Percentiles rank a stretch among this genome's conserved stretches.
phyloP scores from a whole-genome alignment of 1,284 basidiomycete species.

The Ganoderma multipileum region DNA sequence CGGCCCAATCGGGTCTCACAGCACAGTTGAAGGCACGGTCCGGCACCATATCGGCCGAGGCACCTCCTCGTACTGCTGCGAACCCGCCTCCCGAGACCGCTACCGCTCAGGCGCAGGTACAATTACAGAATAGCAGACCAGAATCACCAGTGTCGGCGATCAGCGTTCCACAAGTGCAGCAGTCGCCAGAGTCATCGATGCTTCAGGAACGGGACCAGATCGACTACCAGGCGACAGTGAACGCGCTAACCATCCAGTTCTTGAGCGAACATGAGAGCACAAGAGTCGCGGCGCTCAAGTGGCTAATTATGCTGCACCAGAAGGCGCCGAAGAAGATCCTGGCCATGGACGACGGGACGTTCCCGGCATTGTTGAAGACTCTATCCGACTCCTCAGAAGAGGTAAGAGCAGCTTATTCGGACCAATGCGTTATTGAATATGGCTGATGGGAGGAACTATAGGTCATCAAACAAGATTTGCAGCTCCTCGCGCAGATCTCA shows the following conservation, averaged over 20 bases:
- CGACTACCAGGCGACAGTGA: constrained; percentile 93
- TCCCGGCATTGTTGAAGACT: constrained; percentile 94
- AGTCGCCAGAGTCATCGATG: constrained; percentile 43
- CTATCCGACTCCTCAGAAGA: constrained; percentile 97
- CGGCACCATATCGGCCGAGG: constrained; percentile 32
- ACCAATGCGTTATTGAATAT: background rate
- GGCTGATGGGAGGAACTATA: constrained; percentile 37
- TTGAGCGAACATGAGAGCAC: constrained; percentile 97
- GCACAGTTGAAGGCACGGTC: constrained; percentile 36
- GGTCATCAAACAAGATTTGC: constrained; percentile 96
- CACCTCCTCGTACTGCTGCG: constrained; percentile 17
- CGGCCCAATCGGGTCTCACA: constrained; percentile 33
- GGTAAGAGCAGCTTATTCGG: constrained; percentile 45
- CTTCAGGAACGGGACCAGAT: constrained; percentile 72
- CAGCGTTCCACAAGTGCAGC: constrained; percentile 40
- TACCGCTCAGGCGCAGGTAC: constrained; percentile 19
- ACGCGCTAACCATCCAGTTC: constrained; percentile 92
- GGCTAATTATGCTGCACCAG: constrained; percentile 98
- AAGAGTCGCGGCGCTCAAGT: constrained; percentile 93
- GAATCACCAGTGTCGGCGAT: constrained; percentile 44
- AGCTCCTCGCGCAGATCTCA: constrained; percentile 95
- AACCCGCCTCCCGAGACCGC: constrained; percentile 20
- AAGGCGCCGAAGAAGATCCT: constrained; percentile 98
- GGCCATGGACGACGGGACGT: constrained; percentile 96
- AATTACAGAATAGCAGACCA: constrained; percentile 39